Percentiles rank a stretch among this genome's conserved stretches.
Conservation (phyloP, 2,329 filamentous ascomycete genomes). For the Ophiostoma angusticollis region DNA sequence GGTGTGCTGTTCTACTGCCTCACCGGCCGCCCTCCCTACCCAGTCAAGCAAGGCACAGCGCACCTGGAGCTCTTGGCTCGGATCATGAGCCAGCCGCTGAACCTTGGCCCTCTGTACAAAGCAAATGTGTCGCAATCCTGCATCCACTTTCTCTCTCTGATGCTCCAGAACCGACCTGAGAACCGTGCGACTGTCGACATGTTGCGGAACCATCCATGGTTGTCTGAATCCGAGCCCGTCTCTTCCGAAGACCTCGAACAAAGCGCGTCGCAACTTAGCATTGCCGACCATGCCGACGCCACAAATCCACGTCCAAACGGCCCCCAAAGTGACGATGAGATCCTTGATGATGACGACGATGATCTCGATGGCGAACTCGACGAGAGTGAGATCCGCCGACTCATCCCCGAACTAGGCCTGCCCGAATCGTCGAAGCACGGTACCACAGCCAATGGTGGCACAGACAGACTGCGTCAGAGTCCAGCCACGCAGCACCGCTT, state of each 20-base stretch:
- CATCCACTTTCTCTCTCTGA: constrained; percentile 61
- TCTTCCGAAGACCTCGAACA: constrained; percentile 47
- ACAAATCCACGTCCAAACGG: constrained; percentile 3
- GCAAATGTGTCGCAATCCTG: constrained; percentile 49
- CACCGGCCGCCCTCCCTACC: constrained; percentile 69
- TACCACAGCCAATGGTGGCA: constrained; percentile 39
- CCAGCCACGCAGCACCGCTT: constrained; percentile 22
- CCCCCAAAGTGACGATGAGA: constrained; percentile 18
- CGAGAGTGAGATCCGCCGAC: constrained; percentile 20
- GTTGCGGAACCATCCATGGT: constrained; percentile 63
- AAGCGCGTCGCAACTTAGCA: constrained; percentile 50
- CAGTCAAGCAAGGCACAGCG: constrained; percentile 60
- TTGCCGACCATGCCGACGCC: constrained; percentile 33
- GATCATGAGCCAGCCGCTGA: constrained; percentile 68
- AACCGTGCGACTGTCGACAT: constrained; percentile 60
- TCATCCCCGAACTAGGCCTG: constrained; percentile 18
- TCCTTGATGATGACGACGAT: constrained; percentile 17
- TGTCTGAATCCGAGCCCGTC: constrained; percentile 32
- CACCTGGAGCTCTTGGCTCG: constrained; percentile 70
- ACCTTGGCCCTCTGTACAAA: constrained; percentile 49
- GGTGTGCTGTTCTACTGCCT: constrained; percentile 83
- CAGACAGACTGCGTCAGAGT: constrained; percentile 18
- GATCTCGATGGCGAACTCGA: constrained; percentile 19
- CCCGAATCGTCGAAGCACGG: constrained; percentile 66
- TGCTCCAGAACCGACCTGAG: constrained; percentile 71